Conservation (phyloP, 306 rosid species). For the Vachellia collinsii region DNA sequence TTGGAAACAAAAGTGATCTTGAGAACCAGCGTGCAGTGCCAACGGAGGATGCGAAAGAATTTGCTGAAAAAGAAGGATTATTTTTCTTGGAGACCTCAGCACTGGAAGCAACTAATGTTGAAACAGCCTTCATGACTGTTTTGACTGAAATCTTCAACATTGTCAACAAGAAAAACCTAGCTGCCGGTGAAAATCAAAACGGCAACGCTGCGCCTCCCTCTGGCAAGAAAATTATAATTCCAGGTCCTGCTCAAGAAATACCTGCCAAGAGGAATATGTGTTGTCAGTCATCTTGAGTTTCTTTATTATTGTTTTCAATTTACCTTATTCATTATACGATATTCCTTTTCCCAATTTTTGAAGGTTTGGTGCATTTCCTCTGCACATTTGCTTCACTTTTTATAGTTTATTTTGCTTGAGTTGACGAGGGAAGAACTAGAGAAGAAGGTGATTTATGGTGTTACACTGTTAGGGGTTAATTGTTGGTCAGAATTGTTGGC, state of each 20-base stretch:
- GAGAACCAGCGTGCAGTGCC: constrained; percentile 87
- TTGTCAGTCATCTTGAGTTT: constrained; percentile 60
- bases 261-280: constrained; percentile 75
- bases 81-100: constrained; percentile 97
- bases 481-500: constrained; percentile 6
- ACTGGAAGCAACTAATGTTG: constrained; percentile 82
- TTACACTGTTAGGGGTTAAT: neutral
- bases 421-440: constrained; percentile 42
- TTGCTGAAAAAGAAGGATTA: constrained; percentile 90
- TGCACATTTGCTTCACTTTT: constrained; percentile 52
- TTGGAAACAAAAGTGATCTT: constrained; percentile 90
- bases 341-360: constrained; percentile 49
- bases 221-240: constrained; percentile 86
- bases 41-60: constrained; percentile 92
- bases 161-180: constrained; percentile 75
- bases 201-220: constrained; percentile 71
- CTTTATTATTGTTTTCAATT: constrained; percentile 23
- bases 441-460: constrained; percentile 7
- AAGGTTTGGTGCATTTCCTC: constrained; percentile 49
- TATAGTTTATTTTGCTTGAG: constrained; percentile 45
- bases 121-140: constrained; percentile 80
- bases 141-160: constrained; percentile 89
- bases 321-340: constrained; percentile 37
- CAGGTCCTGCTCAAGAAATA: constrained; percentile 92
- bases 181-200: constrained; percentile 69